phyloP scores from a whole-genome alignment of 345 rosid genomes.

The Viola odorata region DNA sequence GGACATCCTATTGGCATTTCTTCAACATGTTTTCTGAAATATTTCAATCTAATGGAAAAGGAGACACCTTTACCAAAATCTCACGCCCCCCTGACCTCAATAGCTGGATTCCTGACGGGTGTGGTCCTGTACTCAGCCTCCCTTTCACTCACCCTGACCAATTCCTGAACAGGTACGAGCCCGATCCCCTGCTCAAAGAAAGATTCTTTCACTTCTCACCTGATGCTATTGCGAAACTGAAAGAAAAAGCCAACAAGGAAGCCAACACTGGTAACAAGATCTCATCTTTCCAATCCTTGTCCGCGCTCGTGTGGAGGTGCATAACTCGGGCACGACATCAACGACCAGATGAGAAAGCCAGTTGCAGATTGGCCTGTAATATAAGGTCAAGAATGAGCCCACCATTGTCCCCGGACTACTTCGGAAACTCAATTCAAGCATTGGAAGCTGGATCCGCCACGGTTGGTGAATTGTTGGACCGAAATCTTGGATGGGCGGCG shows the following conservation, averaged over 20 bases:
- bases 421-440: conserved; percentile 50
- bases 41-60: conserved; percentile 36
- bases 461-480: conserved; percentile 48
- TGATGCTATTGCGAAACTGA: conserved; percentile 43
- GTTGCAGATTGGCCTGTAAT: conserved; percentile 45
- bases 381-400: conserved; percentile 55
- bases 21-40: conserved; percentile 58
- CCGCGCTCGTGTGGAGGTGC: conserved; percentile 60
- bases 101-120: conserved; percentile 58
- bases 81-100: conserved; percentile 39
- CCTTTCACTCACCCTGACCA: conserved; percentile 41
- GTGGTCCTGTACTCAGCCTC: conserved; percentile 37
- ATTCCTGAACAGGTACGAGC: conserved; percentile 37
- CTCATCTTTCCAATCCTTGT: conserved; percentile 67
- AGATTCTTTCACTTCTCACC: conserved; percentile 59
- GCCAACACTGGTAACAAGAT: conserved; percentile 35
- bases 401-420: conserved; percentile 40
- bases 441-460: conserved; percentile 30
- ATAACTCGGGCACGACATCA: conserved; percentile 41
- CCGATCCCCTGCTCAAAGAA: conserved; percentile 40
- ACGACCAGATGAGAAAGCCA: conserved; percentile 30
- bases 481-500: conserved; percentile 63
- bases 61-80: conserved; percentile 1
- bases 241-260: conserved; percentile 45
- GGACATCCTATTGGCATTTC: conserved; percentile 67